Evolutionary conservation across 441 rosid genomes (phyloP).

Genomic region (Melastoma candidum): DNA sequence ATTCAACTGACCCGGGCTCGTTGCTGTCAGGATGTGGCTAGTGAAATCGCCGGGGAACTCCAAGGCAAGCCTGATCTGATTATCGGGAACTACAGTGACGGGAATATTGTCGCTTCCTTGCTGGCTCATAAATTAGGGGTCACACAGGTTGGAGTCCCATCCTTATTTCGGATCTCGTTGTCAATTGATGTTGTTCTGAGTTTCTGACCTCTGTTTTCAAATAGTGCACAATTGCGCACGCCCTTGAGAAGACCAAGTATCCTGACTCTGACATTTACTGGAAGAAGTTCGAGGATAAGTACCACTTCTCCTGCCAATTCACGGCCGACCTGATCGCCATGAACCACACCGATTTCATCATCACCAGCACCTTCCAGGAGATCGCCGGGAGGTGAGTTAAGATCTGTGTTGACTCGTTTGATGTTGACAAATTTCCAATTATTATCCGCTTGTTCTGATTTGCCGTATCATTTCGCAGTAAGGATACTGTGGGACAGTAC

Average conservation of each 20-base stretch:
- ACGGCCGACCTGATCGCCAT: conserved; percentile 91
- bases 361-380: conserved; percentile 96
- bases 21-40: conserved; percentile 63
- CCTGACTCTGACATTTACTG: conserved; percentile 94
- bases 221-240: conserved; percentile 95
- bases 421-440: background rate
- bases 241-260: conserved; percentile 88
- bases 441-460: background rate
- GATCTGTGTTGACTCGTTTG: background rate
- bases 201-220: conserved; percentile 7
- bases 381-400: conserved; percentile 79
- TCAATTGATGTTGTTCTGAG: background rate
- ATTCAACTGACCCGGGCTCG: no score
- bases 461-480: conserved; percentile 33
- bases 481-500: conserved; percentile 91
- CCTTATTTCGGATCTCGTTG: no score
- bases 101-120: conserved; percentile 89
- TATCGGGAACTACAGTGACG: conserved; percentile 95
- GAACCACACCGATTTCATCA: conserved; percentile 95
- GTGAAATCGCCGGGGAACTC: conserved; percentile 73
- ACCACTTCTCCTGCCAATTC: conserved; percentile 93
- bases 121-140: conserved; percentile 85
- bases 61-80: conserved; percentile 93
- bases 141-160: conserved; percentile 50
- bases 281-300: conserved; percentile 86